Evolutionary conservation across 345 rosid species (phyloP).

Genomic region (Carallia pectinifolia): DNA sequence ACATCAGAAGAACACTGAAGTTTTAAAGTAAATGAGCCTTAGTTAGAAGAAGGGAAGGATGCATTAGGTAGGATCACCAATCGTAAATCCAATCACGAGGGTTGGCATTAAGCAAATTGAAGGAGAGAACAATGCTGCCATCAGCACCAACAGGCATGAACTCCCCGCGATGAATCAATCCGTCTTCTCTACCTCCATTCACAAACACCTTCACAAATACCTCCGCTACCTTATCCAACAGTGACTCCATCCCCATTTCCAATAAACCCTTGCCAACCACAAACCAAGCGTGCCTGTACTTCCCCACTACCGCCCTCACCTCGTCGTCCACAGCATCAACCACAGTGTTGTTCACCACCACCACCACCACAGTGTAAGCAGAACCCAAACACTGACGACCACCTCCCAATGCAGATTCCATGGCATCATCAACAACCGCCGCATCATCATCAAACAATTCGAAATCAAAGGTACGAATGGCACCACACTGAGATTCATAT

Average conservation of each 20-base stretch:
- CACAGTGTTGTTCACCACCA: conserved; percentile 24
- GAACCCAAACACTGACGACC: conserved; percentile 24
- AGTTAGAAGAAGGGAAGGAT: neutral
- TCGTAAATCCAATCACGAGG: conserved; percentile 85
- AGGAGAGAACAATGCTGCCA: conserved; percentile 81
- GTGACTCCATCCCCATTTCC: conserved; percentile 25
- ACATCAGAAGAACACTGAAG: neutral
- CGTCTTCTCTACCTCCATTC: conserved; percentile 83
- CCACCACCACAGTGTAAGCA: conserved; percentile 57
- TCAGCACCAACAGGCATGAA: conserved; percentile 97
- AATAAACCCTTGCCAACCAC: conserved; percentile 38
- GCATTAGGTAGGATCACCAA: conserved; percentile 45
- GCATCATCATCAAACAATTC: conserved; percentile 38
- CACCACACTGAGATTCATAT: conserved; percentile 46
- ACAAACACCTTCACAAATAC: conserved; percentile 66
- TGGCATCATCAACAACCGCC: conserved; percentile 48
- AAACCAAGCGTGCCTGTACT: conserved; percentile 86
- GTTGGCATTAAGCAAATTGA: conserved; percentile 78
- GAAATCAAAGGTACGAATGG: conserved; percentile 35
- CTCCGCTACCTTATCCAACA: conserved; percentile 58
- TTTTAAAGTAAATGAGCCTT: neutral
- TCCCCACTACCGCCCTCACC: conserved; percentile 68
- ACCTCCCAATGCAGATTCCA: conserved; percentile 43
- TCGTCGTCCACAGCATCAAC: conserved; percentile 27
- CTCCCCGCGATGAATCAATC: conserved; percentile 58